Conservation (phyloP, 1,284 basidiomycete genomes). For the Inonotus obliquus region DNA sequence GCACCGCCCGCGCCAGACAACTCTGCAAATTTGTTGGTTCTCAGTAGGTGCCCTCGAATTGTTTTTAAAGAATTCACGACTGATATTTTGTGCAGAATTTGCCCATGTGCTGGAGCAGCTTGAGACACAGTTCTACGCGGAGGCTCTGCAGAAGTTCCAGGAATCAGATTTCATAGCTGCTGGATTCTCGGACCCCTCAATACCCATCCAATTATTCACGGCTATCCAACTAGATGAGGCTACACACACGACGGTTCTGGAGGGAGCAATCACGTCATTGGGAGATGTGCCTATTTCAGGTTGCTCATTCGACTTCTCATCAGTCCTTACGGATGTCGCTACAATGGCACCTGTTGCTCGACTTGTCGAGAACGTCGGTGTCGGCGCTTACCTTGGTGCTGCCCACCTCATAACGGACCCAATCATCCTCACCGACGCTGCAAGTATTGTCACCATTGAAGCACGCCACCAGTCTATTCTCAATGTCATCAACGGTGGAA, state of each 20-base stretch:
- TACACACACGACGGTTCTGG: conserved; percentile 50
- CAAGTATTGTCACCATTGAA: conserved; percentile 76
- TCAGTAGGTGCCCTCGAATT: conserved; percentile 43
- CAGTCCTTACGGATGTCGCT: conserved; percentile 58
- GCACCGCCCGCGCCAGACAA: conserved; percentile 15
- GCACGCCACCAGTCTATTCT: conserved; percentile 77
- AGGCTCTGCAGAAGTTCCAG: conserved; percentile 65
- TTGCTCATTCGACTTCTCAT: conserved; percentile 69
- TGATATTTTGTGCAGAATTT: conserved; percentile 48
- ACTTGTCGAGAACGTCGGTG: conserved; percentile 76
- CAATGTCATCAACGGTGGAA: conserved; percentile 61
- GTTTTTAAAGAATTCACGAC: background rate
- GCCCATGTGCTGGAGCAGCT: conserved; percentile 71
- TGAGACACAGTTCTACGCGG: conserved; percentile 64
- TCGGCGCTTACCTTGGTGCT: conserved; percentile 76
- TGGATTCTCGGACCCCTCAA: conserved; percentile 55
- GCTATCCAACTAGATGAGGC: conserved; percentile 61
- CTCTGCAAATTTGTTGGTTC: conserved; percentile 48
- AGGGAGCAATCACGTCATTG: conserved; percentile 47
- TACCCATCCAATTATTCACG: conserved; percentile 58
- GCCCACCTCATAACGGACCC: conserved; percentile 61
- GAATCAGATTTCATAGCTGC: conserved; percentile 60
- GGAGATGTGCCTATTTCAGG: conserved; percentile 49
- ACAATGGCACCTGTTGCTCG: conserved; percentile 75
- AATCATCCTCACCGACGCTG: conserved; percentile 63